Percentiles rank a stretch among this genome's conserved stretches.
These are phyloP conservation scores for Simplicillium sp. DNA, from an alignment of 2,329 filamentous ascomycete genomes.

Conservation along the genomic window DNA sequence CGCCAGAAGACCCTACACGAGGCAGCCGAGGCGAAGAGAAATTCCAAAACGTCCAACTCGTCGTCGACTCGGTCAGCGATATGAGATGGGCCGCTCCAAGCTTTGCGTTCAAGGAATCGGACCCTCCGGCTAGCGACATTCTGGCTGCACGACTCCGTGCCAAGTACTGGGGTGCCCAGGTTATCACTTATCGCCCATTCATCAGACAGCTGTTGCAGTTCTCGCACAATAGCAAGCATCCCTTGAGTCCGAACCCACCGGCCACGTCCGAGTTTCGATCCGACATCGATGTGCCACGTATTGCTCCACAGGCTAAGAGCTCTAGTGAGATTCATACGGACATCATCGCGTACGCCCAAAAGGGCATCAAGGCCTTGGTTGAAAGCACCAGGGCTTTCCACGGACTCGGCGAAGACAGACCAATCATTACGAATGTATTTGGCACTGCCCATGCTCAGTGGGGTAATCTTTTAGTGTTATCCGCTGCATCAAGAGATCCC, in stretches of 20 bases:
- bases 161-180: conserved; percentile 89
- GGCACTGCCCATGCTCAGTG: conserved; percentile 97
- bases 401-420: conserved; percentile 50
- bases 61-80: conserved; percentile 30
- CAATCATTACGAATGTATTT: conserved; percentile 91
- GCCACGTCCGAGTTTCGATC: conserved; percentile 23
- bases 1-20: conserved; percentile 27
- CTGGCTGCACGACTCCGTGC: conserved; percentile 76
- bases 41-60: conserved; percentile 35
- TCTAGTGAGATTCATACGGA: conserved; percentile 31
- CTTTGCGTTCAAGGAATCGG: conserved; percentile 53
- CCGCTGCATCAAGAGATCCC: conserved; percentile 65
- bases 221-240: conserved; percentile 26
- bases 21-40: conserved; percentile 20
- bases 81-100: conserved; percentile 37
- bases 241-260: conserved; percentile 20
- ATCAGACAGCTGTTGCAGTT: conserved; percentile 46
- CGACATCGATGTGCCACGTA: conserved; percentile 24
- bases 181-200: conserved; percentile 81
- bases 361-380: conserved; percentile 66
- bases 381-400: conserved; percentile 79
- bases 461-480: conserved; percentile 86
- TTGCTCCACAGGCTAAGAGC: conserved; percentile 25
- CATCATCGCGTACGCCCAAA: conserved; percentile 44
- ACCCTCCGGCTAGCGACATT: conserved; percentile 66